Conservation (phyloP, 768 basidiomycete genomes). For the Coprinopsis strossmayeri region DNA sequence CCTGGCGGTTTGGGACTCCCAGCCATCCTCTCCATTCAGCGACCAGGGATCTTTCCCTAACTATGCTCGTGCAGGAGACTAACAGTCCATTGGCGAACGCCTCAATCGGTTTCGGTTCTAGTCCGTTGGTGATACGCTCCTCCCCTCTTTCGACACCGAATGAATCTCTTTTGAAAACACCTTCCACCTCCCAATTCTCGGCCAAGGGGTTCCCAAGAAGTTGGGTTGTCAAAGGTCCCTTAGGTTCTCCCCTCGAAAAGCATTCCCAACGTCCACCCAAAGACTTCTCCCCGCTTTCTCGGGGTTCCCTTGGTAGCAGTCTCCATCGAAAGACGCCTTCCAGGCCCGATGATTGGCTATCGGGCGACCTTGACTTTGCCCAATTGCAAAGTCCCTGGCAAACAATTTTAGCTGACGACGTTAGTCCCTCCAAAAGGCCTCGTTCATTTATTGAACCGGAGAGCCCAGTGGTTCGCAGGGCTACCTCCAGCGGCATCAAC, state of each 20-base stretch:
- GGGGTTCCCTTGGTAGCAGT: constrained; percentile 16
- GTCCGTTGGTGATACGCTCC: constrained; percentile 26
- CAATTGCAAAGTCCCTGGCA: constrained; percentile 40
- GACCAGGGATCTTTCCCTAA: constrained; percentile 57
- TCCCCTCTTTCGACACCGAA: constrained; percentile 27
- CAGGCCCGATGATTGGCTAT: constrained; percentile 36
- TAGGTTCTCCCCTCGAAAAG: constrained; percentile 8
- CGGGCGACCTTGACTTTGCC: constrained; percentile 20
- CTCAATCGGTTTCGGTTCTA: constrained; percentile 20
- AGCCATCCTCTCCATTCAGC: constrained; percentile 69
- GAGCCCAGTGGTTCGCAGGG: constrained; percentile 50
- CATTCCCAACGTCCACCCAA: constrained; percentile 1
- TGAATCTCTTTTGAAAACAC: constrained; percentile 12
- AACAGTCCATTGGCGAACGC: constrained; percentile 40
- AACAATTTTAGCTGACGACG: constrained; percentile 29
- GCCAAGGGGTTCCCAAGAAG: constrained; percentile 1
- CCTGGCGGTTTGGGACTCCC: constrained; percentile 77
- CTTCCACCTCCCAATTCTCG: constrained; percentile 5
- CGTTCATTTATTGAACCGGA: constrained; percentile 31
- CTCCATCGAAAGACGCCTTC: constrained; percentile 26
- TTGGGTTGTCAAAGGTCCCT: constrained; percentile 6
- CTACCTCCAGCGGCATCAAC: constrained; percentile 18
- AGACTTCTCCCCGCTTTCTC: constrained; percentile 5
- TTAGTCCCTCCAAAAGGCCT: constrained; percentile 18
- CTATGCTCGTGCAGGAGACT: constrained; percentile 51